phyloP scores from a whole-genome alignment of 1,284 basidiomycete genomes.

The Stereum hirsutum region DNA sequence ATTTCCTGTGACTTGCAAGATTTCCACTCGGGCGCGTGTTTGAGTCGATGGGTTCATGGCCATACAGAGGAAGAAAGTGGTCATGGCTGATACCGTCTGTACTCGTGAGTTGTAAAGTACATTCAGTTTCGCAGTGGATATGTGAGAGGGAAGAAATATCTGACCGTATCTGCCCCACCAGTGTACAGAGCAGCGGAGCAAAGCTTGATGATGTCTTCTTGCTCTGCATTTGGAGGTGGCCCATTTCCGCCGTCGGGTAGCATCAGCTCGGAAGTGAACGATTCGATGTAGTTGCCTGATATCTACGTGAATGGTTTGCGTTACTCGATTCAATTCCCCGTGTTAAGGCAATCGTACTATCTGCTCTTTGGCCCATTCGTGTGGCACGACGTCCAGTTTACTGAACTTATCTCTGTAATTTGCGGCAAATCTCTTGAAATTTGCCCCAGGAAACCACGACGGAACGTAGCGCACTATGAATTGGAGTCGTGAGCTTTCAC shows the following conservation, averaged over 20 bases:
- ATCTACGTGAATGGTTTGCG: slow-evolving; percentile 14
- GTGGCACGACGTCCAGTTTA: slow-evolving; percentile 19
- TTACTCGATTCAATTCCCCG: too few species aligned
- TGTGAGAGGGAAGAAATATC: background rate
- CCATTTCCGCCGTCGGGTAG: slow-evolving; percentile 15
- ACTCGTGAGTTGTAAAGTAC: background rate
- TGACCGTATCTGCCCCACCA: slow-evolving; percentile 38
- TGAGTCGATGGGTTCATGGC: slow-evolving; percentile 17
- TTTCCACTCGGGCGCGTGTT: slow-evolving; percentile 17
- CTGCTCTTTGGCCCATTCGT: slow-evolving; percentile 23
- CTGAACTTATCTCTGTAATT: slow-evolving; percentile 7
- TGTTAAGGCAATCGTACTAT: slow-evolving; percentile 21
- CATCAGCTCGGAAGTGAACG: slow-evolving; percentile 27
- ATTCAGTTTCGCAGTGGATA: background rate
- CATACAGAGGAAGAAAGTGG: slow-evolving; percentile 17
- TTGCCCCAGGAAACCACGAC: slow-evolving; percentile 30
- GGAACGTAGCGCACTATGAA: slow-evolving; percentile 31
- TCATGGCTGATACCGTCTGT: slow-evolving; percentile 15
- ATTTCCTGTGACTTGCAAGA: slow-evolving; percentile 16
- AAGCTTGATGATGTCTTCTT: slow-evolving; percentile 24
- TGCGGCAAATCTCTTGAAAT: slow-evolving; percentile 23
- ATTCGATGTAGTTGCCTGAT: slow-evolving; percentile 21
- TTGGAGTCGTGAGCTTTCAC: background rate
- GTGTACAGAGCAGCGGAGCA: slow-evolving; percentile 25
- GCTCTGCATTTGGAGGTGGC: slow-evolving; percentile 16